Conservation (phyloP, 331 rosid genomes). For the Phaseolus coccineus region DNA sequence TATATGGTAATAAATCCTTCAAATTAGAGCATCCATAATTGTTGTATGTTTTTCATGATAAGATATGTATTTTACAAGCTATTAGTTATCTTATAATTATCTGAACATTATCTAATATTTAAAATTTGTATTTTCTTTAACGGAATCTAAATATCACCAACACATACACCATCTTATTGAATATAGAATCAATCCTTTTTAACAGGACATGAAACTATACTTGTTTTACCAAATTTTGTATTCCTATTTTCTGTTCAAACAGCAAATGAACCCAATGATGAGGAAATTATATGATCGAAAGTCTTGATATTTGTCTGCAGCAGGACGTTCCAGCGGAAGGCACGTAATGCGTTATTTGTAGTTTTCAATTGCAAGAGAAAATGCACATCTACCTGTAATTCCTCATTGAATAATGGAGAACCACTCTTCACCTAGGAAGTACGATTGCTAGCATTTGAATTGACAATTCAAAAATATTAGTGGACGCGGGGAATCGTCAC, state of each 20-base stretch:
- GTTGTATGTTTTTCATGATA: too few relatives aligned
- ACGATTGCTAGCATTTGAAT: not conserved
- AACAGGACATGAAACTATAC: too few relatives aligned
- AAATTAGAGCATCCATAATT: too few relatives aligned
- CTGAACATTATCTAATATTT: too few relatives aligned
- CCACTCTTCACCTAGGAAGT: not conserved
- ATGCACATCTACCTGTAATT: not conserved
- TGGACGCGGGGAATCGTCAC: not conserved
- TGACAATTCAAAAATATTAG: not conserved
- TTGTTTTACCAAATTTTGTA: not conserved
- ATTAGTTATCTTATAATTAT: too few relatives aligned
- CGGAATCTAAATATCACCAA: too few relatives aligned
- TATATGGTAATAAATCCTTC: too few relatives aligned
- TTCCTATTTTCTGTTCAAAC: not conserved
- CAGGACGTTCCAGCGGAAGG: not conserved
- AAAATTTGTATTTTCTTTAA: too few relatives aligned
- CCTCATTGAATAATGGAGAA: not conserved
- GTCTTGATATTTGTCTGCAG: not conserved
- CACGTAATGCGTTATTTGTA: not conserved
- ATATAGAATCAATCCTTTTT: too few relatives aligned
- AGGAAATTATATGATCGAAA: not conserved
- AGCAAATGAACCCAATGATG: not conserved
- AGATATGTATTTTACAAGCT: too few relatives aligned
- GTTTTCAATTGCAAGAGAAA: not conserved
- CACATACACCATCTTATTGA: too few relatives aligned